phyloP scores from a whole-genome alignment of 2,329 filamentous ascomycete genomes.

The Blastomyces percursus region DNA sequence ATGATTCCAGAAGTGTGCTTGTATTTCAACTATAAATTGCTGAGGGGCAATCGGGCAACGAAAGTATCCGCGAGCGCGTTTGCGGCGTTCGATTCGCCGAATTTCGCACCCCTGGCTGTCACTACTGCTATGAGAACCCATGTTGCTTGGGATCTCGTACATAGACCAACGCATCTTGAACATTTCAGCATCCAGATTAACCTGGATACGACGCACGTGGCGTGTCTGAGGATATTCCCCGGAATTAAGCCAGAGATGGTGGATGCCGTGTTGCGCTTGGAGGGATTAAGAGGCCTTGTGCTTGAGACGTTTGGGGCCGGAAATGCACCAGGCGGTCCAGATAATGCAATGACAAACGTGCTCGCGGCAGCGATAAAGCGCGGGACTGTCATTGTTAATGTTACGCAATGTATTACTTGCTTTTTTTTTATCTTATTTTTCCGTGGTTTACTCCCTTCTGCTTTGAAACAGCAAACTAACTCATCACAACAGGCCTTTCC shows the following conservation, averaged over 20 bases:
- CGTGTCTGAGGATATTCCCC: constrained; percentile 80
- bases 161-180: constrained; percentile 61
- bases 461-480: neutral
- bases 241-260: constrained; percentile 92
- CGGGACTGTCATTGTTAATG: constrained; percentile 77
- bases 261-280: constrained; percentile 65
- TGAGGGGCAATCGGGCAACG: constrained; percentile 76
- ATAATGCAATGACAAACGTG: constrained; percentile 67
- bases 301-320: constrained; percentile 90
- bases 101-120: constrained; percentile 66
- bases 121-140: constrained; percentile 72
- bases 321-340: constrained; percentile 73
- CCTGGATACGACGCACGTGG: constrained; percentile 77
- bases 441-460: neutral
- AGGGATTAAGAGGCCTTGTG: constrained; percentile 69
- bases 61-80: constrained; percentile 82
- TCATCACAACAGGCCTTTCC: constrained; percentile 36
- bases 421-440: constrained; percentile 10
- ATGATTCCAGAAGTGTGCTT: constrained; percentile 87
- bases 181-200: constrained; percentile 63
- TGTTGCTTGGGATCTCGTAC: constrained; percentile 68
- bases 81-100: constrained; percentile 80
- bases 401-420: constrained; percentile 67
- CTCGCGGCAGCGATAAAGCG: constrained; percentile 65
- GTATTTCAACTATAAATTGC: constrained; percentile 86